A percentile compares a stretch with the other conserved stretches of the same genome.
phyloP scores from a whole-genome alignment of 2,329 filamentous ascomycete genomes.

The Trichoderma gracile region DNA sequence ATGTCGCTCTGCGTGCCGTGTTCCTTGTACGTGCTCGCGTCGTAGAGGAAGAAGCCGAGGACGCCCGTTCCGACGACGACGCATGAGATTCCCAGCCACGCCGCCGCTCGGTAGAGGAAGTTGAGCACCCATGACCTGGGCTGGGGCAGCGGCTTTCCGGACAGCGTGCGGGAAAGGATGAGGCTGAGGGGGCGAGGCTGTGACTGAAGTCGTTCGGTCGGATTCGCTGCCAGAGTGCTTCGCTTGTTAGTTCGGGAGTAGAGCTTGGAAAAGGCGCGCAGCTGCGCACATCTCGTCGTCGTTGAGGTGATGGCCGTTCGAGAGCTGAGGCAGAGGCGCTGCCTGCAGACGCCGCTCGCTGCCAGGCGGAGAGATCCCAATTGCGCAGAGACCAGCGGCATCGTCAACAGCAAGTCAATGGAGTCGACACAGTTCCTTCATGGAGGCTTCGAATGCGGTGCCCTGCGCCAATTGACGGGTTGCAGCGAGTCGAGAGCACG shows the following conservation, averaged over 20 bases:
- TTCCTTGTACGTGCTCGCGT: conserved; percentile 86
- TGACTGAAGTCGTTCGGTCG: neutral
- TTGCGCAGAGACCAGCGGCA: conserved; percentile 15
- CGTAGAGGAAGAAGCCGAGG: conserved; percentile 87
- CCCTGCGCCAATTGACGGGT: conserved; percentile 12
- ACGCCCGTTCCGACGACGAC: conserved; percentile 68
- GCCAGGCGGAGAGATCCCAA: conserved; percentile 24
- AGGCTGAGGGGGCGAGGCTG: conserved; percentile 5
- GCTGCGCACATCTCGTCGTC: conserved; percentile 25
- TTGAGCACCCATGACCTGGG: conserved; percentile 51
- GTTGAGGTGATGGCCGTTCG: conserved; percentile 24
- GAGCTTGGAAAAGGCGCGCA: conserved; percentile 32
- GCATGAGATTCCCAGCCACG: conserved; percentile 67
- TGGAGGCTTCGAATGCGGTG: conserved; percentile 2
- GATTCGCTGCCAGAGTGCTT: conserved; percentile 22
- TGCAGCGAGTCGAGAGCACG: neutral
- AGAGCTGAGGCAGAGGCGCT: conserved; percentile 27
- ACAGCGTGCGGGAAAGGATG: conserved; percentile 45
- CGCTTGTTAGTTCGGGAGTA: conserved; percentile 13
- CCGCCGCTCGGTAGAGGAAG: conserved; percentile 67
- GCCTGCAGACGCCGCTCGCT: conserved; percentile 11
- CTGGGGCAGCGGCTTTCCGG: conserved; percentile 55
- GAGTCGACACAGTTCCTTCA: conserved; percentile 7
- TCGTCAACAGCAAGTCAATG: conserved; percentile 14
- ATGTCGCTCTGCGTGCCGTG: conserved; percentile 68